Evolutionary conservation across 345 rosid genomes (phyloP).

Genomic region (Populus pruinosa): DNA sequence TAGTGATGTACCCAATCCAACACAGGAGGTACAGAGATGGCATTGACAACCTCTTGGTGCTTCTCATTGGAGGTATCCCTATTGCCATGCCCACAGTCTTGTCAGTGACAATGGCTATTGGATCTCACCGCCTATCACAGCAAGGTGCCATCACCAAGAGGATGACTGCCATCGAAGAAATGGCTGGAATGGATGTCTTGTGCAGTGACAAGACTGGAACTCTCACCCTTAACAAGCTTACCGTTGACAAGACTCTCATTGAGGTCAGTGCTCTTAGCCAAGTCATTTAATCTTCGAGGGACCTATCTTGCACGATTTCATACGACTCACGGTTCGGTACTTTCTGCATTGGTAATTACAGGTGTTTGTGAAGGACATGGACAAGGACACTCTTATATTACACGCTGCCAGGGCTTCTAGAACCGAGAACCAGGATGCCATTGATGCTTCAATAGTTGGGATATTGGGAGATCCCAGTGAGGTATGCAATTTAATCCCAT

Average conservation of each 20-base stretch:
- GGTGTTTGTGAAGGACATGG: conserved; percentile 64
- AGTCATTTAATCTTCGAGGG: background rate
- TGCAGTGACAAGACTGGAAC: conserved; percentile 92
- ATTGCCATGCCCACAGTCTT: conserved; percentile 83
- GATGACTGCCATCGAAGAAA: conserved; percentile 89
- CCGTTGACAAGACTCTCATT: conserved; percentile 63
- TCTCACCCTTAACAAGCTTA: conserved; percentile 75
- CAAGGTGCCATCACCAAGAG: conserved; percentile 92
- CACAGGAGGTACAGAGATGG: conserved; percentile 61
- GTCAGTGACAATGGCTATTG: conserved; percentile 91
- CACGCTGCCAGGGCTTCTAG: conserved; percentile 88
- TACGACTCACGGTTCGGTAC: too few species aligned
- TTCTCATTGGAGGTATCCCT: conserved; percentile 87
- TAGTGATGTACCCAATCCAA: conserved; percentile 86
- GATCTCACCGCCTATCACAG: conserved; percentile 67
- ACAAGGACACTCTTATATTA: conserved; percentile 57
- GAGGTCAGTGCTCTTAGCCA: conserved; percentile 17
- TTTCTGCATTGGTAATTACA: background rate
- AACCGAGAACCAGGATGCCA: conserved; percentile 86
- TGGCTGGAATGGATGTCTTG: conserved; percentile 93
- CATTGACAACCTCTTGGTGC: conserved; percentile 77
- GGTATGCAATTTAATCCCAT: conserved; percentile 28
- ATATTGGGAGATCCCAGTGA: conserved; percentile 84
- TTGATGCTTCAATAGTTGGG: conserved; percentile 83
- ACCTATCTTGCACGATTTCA: too few species aligned